phyloP scores from a whole-genome alignment of 345 rosid species.

The Bruguiera parviflora region DNA sequence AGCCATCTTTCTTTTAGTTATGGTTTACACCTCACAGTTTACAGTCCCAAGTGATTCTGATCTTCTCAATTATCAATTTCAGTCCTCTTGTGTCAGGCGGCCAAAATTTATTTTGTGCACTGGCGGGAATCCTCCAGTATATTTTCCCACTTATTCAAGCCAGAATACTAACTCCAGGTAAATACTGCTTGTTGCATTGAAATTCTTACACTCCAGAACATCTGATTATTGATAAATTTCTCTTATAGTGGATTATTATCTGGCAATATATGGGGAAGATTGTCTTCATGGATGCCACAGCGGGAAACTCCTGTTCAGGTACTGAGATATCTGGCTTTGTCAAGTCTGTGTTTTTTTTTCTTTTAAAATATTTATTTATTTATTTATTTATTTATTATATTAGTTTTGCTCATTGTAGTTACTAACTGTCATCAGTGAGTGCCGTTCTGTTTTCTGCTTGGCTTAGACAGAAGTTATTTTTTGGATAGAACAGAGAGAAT shows the following conservation, averaged over 20 bases:
- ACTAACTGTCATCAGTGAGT: too few relatives aligned
- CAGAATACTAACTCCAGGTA: slow-evolving; percentile 68
- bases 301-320: slow-evolving; percentile 70
- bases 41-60: slow-evolving; percentile 1
- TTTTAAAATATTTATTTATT: neutral
- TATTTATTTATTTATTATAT: neutral
- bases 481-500: neutral
- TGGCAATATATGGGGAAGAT: slow-evolving; percentile 78
- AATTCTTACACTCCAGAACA: neutral
- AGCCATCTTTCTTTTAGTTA: slow-evolving; percentile 4
- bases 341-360: neutral
- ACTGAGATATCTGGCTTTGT: slow-evolving; percentile 11
- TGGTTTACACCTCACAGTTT: neutral
- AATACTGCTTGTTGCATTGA: slow-evolving; percentile 6
- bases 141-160: slow-evolving; percentile 62
- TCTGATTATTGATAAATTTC: slow-evolving; percentile 19
- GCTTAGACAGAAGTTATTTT: neutral
- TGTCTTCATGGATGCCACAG: slow-evolving; percentile 87
- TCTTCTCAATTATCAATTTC: slow-evolving; percentile 24
- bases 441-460: neutral
- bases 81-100: slow-evolving; percentile 76
- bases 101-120: slow-evolving; percentile 89
- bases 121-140: slow-evolving; percentile 66
- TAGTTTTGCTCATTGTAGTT: neutral
- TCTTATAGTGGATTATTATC: slow-evolving; percentile 63